A percentile compares a stretch with the other conserved stretches of the same genome.
Evolutionary conservation across 2,329 filamentous ascomycete genomes (phyloP).

Genomic region (Colletotrichum eleusines): DNA sequence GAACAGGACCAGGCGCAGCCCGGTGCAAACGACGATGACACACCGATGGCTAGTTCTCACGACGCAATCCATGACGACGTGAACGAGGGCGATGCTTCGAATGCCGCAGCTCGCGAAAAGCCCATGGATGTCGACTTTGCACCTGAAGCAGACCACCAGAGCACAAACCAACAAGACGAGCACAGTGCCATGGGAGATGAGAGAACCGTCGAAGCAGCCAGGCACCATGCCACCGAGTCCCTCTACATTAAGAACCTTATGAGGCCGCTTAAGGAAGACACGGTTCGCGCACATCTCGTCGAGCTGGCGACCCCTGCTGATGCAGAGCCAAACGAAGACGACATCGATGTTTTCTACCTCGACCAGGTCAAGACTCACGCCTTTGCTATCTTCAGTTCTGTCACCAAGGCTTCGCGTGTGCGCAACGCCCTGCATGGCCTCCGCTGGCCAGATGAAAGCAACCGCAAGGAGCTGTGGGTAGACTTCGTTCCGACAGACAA

Average conservation of each 20-base stretch:
- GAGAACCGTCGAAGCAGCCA: slow-evolving; percentile 63
- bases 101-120: background rate
- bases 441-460: slow-evolving; percentile 89
- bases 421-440: slow-evolving; percentile 81
- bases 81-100: background rate
- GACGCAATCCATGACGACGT: slow-evolving; percentile 13
- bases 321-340: slow-evolving; percentile 62
- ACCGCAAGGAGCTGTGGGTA: slow-evolving; percentile 85
- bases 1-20: slow-evolving; percentile 20
- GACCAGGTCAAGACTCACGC: slow-evolving; percentile 91
- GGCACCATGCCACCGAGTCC: slow-evolving; percentile 79
- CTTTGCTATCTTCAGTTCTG: slow-evolving; percentile 78
- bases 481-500: slow-evolving; percentile 88
- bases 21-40: slow-evolving; percentile 6
- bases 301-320: slow-evolving; percentile 73
- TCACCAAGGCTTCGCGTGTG: slow-evolving; percentile 80
- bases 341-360: slow-evolving; percentile 79
- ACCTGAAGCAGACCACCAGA: slow-evolving; percentile 18
- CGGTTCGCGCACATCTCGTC: slow-evolving; percentile 76
- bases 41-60: slow-evolving; percentile 22
- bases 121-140: slow-evolving; percentile 2
- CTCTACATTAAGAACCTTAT: slow-evolving; percentile 93
- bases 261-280: slow-evolving; percentile 80
- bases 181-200: slow-evolving; percentile 51
- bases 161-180: slow-evolving; percentile 11